Conservation (phyloP, 345 rosid genomes). For the Sonneratia alba region DNA sequence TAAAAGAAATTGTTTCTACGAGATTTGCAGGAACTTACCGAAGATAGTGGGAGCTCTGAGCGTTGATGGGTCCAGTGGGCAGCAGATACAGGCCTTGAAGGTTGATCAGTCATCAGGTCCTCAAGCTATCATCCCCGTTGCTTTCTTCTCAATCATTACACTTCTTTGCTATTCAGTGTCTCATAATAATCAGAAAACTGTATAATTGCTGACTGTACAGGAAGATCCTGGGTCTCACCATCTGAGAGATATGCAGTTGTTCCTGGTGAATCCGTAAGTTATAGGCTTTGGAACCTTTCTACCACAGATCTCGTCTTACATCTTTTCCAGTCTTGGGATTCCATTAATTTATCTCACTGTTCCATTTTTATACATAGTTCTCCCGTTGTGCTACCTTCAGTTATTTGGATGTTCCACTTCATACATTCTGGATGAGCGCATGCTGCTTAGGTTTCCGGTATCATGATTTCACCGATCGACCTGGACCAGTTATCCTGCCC, state of each 20-base stretch:
- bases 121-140: neutral
- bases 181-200: neutral
- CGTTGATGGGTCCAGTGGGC: conserved; percentile 73
- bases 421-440: neutral
- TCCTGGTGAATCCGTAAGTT: conserved; percentile 74
- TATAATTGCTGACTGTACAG: conserved; percentile 22
- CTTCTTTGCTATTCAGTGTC: neutral
- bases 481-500: neutral
- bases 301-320: neutral
- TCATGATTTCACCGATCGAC: neutral
- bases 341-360: neutral
- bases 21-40: conserved; percentile 48
- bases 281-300: neutral
- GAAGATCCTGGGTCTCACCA: conserved; percentile 80
- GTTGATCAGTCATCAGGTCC: conserved; percentile 67
- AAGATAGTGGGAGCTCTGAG: conserved; percentile 65
- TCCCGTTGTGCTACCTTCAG: no score
- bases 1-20: conserved; percentile 9
- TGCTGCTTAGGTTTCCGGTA: neutral
- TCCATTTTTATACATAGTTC: neutral
- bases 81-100: conserved; percentile 56
- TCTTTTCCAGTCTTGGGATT: neutral
- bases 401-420: no score
- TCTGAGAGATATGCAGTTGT: conserved; percentile 90
- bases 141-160: neutral